phyloP scores from a whole-genome alignment of 129 eudicot species.

The Centella asiatica region DNA sequence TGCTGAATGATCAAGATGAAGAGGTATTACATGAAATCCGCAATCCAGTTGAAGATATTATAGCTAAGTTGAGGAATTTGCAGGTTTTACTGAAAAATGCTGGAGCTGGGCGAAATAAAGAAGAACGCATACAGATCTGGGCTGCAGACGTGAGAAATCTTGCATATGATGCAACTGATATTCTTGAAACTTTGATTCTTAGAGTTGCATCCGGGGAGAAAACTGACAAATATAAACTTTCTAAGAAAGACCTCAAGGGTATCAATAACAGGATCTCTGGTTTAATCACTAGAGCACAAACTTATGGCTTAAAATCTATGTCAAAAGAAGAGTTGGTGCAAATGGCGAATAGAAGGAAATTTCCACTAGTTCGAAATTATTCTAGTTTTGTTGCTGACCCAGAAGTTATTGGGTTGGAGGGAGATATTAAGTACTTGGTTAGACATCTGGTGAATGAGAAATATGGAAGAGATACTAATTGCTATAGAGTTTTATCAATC shows the following conservation, averaged over 20 bases:
- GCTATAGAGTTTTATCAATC: background rate
- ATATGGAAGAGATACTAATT: background rate
- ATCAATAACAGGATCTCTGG: background rate
- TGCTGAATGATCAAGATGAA: background rate
- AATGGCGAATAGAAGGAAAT: background rate
- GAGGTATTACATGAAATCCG: background rate
- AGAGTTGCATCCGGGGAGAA: background rate
- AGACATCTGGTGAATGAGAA: background rate
- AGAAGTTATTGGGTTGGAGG: conserved; percentile 10
- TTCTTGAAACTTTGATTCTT: background rate
- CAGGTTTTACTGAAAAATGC: background rate
- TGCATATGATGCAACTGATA: background rate
- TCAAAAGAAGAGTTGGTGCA: background rate
- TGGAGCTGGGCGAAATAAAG: background rate
- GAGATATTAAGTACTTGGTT: background rate
- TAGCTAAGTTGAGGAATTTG: background rate
- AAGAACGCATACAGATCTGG: background rate
- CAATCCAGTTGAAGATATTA: background rate
- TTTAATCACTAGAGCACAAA: background rate
- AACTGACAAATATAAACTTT: no score
- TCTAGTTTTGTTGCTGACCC: conserved; percentile 1
- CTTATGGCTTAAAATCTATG: background rate
- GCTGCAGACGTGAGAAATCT: background rate
- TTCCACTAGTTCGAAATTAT: background rate
- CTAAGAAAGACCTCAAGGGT: background rate